Evolutionary conservation across 2,329 filamentous ascomycete species (phyloP), one percentile per base, ranked within the genome.

Genomic region (Karstenula rhodostoma): DNA sequence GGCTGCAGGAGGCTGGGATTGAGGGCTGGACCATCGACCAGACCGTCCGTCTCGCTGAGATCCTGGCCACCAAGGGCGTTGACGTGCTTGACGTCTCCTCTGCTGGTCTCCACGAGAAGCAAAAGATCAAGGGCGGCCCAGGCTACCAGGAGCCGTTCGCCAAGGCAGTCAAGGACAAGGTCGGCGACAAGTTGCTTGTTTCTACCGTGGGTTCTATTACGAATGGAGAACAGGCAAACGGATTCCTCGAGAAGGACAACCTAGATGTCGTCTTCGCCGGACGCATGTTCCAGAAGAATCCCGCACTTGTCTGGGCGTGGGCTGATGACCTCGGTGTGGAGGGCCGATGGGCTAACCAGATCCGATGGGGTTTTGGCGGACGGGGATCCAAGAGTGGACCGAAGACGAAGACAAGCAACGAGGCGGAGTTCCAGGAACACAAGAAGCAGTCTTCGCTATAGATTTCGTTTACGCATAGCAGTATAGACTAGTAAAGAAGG

Each of bases 61-160:
- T 90, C 10, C 85, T 97, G 0, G 90, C 91, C 0, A 86, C 85
- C 0, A 82, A 84, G 13, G 94, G 94, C 32, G 85, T 97, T 46
- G 94, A 97, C 74, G 81, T 96, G 17, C 83, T 97, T 32, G 94
- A 97, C 75, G 87, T 96, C 59, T 93, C 89, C 68, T 89, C 88
- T 0, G 92, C 89, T 35, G 94, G 91, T 42, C 90, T 91, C 73
- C 85, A 88, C 73, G 77, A 82, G 37, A 75, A 78, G 47, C 88
- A 91, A 73, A 81, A 87, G 73, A 86, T 92, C 64, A 79, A 83
- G 22, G 70, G 83, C 13, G 84, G 86, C 47, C 87, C 89, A 1
- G 89, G 83, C 0, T 94, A 91, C 82, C 93, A 96, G 81, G 85
- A 89, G 23, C 87, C 89, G 43, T 87, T 95, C 57, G 90, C 92